Base-by-base conservation (phyloP, 2,329 filamentous ascomycete genomes). In the Fusarium sp. region DNA sequence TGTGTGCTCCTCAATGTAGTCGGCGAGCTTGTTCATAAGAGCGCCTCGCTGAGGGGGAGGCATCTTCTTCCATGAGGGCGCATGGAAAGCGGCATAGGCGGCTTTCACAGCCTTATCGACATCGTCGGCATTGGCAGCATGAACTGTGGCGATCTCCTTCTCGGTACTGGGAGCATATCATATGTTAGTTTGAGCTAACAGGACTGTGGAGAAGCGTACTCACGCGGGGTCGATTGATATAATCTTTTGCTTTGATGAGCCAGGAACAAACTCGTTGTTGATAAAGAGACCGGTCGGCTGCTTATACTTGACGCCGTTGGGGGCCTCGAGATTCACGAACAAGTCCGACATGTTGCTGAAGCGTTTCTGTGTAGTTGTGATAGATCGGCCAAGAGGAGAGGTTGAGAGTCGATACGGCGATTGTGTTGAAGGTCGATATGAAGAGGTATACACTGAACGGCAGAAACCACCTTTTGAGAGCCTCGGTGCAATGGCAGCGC, bases 281-380 rank as follows among this genome's bases (percentile, higher is more conserved):
- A 95, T 95, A 81, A 94, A 95, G 12, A 95, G 86, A 33, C 93
- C 93, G 32, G 88, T 86, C 4, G 92, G 92, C 83, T 94, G 91
- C 17, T 81, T 84, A 80, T 93, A 95, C 77, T 89, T 91, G 80
- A 85, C 86, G 76, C 93, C 93, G 81, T 95, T 95, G 13, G 93
- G 93, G 60, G 93, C 92, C 57, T 88, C 92, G 63, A 95, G 87
- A 76, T 93, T 86, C 57, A 90, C 82, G 27, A 70, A 75, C 38
- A 75, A 40, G 45, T 68, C 65, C 38, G 75, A 64, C 75, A 76
- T 76, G 20, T 60, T 73, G 59, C 62, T 76, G 68, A 67, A 65
- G 46, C 40, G 57, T 63, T 48, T 60, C 62, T 53, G 61, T 61
- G 61, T 54, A 37, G 62, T 56, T 53, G 56, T 57, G 41, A 61